Conservation (phyloP, 495 filamentous ascomycete species). For the Darksidea phi region DNA sequence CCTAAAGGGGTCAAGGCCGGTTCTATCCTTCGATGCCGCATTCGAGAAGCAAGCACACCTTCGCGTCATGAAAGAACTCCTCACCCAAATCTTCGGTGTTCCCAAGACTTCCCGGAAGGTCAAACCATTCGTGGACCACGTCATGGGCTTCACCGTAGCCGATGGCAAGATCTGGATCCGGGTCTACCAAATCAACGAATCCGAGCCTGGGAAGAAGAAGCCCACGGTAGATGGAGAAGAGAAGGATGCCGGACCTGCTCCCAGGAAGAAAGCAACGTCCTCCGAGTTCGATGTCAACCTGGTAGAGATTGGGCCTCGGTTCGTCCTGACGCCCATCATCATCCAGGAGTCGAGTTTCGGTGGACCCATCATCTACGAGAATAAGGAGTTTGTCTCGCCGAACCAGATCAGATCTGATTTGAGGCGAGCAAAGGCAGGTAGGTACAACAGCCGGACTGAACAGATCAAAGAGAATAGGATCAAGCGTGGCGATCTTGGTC, state of each 20-base stretch:
- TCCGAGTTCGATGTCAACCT: conserved; percentile 67
- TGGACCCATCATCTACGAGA: conserved; percentile 96
- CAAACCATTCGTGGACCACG: conserved; percentile 95
- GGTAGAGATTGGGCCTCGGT: conserved; percentile 91
- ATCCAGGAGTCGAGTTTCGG: conserved; percentile 95
- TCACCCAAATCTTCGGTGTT: conserved; percentile 90
- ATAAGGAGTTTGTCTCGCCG: conserved; percentile 95
- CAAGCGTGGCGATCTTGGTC: conserved; percentile 72
- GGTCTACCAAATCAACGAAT: conserved; percentile 88
- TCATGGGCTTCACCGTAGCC: conserved; percentile 86
- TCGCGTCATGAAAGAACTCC: conserved; percentile 76
- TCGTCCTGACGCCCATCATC: conserved; percentile 92
- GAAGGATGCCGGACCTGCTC: conserved; percentile 37
- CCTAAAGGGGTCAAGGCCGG: conserved; percentile 89
- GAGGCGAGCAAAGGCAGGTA: conserved; percentile 67
- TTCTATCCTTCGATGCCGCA: conserved; percentile 83
- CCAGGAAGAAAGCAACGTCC: conserved; percentile 46
- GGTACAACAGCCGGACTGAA: conserved; percentile 72
- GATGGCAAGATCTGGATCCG: conserved; percentile 97
- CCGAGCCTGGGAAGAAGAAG: conserved; percentile 57
- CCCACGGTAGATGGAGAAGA: conserved; percentile 43
- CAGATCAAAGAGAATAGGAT: conserved; percentile 66
- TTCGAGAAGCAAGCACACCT: conserved; percentile 77
- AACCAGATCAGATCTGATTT: conserved; percentile 89
- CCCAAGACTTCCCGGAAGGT: conserved; percentile 81